A percentile compares a stretch with the other conserved stretches of the same genome.
Conservation (phyloP, 1,284 basidiomycete species). For the Chondrostereum purpureum region DNA sequence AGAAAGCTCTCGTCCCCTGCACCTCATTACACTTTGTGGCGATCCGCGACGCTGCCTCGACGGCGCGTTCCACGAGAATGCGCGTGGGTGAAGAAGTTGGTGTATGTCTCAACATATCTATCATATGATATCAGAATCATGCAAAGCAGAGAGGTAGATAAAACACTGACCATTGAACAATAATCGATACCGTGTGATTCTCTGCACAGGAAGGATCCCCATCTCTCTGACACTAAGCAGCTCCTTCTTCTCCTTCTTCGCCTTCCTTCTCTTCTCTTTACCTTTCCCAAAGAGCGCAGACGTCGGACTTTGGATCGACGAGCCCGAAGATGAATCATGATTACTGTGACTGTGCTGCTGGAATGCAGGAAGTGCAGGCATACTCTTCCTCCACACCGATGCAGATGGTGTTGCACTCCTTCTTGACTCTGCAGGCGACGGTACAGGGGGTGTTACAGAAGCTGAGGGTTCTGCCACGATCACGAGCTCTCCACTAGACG, state of each 20-base stretch:
- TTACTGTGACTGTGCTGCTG: slow-evolving; percentile 2
- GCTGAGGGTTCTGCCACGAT: no score
- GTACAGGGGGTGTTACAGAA: slow-evolving; percentile 12
- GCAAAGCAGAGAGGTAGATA: slow-evolving; percentile 7
- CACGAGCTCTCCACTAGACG: no score
- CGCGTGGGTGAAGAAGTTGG: slow-evolving; percentile 28
- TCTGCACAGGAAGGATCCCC: slow-evolving; percentile 63
- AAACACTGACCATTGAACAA: slow-evolving; percentile 51
- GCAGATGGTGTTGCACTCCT: background rate
- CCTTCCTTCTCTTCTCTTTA: slow-evolving; percentile 7
- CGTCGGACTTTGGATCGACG: no score
- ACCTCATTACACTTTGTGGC: slow-evolving; percentile 60
- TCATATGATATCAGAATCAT: slow-evolving; percentile 5
- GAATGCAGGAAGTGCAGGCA: slow-evolving; percentile 20
- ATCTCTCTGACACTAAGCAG: slow-evolving; percentile 46
- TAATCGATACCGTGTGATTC: slow-evolving; percentile 63
- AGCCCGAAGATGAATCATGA: background rate
- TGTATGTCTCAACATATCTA: slow-evolving; percentile 34
- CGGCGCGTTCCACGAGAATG: slow-evolving; percentile 48
- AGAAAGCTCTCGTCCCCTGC: slow-evolving; percentile 54
- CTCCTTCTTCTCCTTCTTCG: slow-evolving; percentile 18
- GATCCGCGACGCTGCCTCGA: slow-evolving; percentile 51
- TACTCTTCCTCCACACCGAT: slow-evolving; percentile 23
- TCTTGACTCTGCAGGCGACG: background rate
- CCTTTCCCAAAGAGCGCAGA: background rate